These are phyloP conservation scores for Phytopythium chamaehyphon DNA, from an alignment of 352 stramenopile species.

Conservation along the genomic window DNA sequence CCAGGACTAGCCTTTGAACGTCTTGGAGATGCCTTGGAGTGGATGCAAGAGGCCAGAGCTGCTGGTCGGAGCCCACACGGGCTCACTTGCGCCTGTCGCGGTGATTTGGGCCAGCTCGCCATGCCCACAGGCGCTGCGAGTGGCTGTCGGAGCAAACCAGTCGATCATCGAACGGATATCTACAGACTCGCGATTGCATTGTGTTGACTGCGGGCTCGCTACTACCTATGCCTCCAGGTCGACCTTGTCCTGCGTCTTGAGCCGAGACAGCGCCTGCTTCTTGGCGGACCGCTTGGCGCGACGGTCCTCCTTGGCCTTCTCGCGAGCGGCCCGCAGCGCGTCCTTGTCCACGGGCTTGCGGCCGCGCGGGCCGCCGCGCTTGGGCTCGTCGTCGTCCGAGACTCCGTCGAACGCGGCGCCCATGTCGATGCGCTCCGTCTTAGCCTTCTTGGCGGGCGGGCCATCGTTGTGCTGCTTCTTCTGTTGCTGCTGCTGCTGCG, in stretches of 20 bases:
- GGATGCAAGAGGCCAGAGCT: too few species aligned
- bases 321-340: constrained; percentile 46
- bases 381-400: constrained; percentile 34
- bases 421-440: constrained; percentile 67
- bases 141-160: too few species aligned
- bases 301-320: constrained; percentile 52
- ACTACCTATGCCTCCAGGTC: constrained; percentile 26
- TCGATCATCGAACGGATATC: too few species aligned
- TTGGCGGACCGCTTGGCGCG: constrained; percentile 51
- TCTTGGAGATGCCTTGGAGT: too few species aligned
- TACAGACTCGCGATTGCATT: too few species aligned
- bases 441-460: constrained; percentile 20
- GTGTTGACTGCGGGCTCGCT: too few species aligned
- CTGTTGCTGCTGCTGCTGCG: constrained; percentile 7
- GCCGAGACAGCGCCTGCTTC: constrained; percentile 47
- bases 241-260: constrained; percentile 40
- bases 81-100: too few species aligned
- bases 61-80: too few species aligned
- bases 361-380: constrained; percentile 5
- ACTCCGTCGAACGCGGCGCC: constrained; percentile 64
- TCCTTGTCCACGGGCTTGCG: constrained; percentile 48
- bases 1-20: too few species aligned
- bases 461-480: constrained; percentile 11
- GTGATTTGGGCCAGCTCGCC: too few species aligned
- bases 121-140: too few species aligned